phyloP scores from a whole-genome alignment of 1,284 basidiomycete species.

The Cutaneotrichosporon sp. region DNA sequence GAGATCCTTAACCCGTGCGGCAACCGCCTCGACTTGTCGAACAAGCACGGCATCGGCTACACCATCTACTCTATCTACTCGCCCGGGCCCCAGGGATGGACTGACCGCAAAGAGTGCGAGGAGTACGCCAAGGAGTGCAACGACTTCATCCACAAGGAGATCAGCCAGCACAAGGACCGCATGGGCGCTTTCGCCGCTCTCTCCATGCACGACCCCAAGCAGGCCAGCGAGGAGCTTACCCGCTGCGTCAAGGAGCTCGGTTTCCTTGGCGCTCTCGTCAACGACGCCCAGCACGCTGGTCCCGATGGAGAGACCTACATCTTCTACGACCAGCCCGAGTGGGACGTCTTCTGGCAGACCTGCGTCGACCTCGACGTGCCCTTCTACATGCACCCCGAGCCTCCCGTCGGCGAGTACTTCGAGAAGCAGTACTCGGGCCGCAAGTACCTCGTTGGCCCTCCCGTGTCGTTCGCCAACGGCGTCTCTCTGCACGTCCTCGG shows the following conservation, averaged over 20 bases:
- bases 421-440: slow-evolving; percentile 38
- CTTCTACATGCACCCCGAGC: slow-evolving; percentile 44
- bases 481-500: slow-evolving; percentile 41
- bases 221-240: slow-evolving; percentile 35
- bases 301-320: slow-evolving; percentile 23
- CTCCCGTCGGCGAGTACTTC: slow-evolving; percentile 37
- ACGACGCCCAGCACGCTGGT: slow-evolving; percentile 30
- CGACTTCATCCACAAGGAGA: slow-evolving; percentile 27
- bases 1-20: slow-evolving; percentile 22
- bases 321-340: slow-evolving; percentile 33
- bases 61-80: slow-evolving; percentile 23
- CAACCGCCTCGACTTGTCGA: slow-evolving; percentile 20
- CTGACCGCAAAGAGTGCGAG: slow-evolving; percentile 19
- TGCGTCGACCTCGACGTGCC: slow-evolving; percentile 41
- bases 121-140: slow-evolving; percentile 18
- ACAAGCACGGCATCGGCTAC: slow-evolving; percentile 26
- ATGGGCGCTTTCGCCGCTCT: slow-evolving; percentile 43
- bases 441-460: slow-evolving; percentile 40
- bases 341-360: slow-evolving; percentile 37
- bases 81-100: slow-evolving; percentile 18
- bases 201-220: slow-evolving; percentile 42
- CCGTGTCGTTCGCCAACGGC: slow-evolving; percentile 41
- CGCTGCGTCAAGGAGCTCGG: slow-evolving; percentile 37
- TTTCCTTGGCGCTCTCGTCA: slow-evolving; percentile 31
- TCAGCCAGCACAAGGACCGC: slow-evolving; percentile 31